phyloP scores from a whole-genome alignment of 179 eudicot genomes.

The Heliamphora pulchella region DNA sequence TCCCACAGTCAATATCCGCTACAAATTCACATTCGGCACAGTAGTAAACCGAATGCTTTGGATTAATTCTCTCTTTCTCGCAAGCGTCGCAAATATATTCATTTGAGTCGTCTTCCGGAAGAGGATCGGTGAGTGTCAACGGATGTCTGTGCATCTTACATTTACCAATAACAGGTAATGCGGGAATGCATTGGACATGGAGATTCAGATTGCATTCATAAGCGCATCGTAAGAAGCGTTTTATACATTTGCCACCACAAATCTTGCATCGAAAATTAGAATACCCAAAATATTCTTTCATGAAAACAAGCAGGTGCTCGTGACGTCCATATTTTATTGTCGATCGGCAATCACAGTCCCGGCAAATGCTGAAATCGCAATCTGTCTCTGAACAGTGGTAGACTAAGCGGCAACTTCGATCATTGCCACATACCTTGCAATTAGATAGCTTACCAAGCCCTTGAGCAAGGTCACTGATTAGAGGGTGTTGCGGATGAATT shows the following conservation, averaged over 20 bases:
- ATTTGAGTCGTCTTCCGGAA: background rate
- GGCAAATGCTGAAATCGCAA: background rate
- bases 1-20: background rate
- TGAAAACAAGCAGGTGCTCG: background rate
- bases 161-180: background rate
- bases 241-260: background rate
- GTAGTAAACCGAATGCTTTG: background rate
- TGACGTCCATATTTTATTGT: background rate
- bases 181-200: conserved; percentile 4
- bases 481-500: background rate
- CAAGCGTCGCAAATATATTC: background rate
- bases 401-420: background rate
- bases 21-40: background rate
- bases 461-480: background rate
- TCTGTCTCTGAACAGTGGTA: background rate
- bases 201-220: background rate
- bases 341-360: background rate
- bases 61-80: conserved; percentile 5
- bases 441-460: too few species aligned
- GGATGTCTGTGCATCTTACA: background rate
- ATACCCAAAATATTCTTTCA: too few species aligned
- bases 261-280: background rate
- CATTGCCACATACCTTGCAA: background rate
- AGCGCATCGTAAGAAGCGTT: background rate
- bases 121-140: background rate